Conservation (phyloP, 108 stramenopile genomes). For the Conticribra guillardii region DNA sequence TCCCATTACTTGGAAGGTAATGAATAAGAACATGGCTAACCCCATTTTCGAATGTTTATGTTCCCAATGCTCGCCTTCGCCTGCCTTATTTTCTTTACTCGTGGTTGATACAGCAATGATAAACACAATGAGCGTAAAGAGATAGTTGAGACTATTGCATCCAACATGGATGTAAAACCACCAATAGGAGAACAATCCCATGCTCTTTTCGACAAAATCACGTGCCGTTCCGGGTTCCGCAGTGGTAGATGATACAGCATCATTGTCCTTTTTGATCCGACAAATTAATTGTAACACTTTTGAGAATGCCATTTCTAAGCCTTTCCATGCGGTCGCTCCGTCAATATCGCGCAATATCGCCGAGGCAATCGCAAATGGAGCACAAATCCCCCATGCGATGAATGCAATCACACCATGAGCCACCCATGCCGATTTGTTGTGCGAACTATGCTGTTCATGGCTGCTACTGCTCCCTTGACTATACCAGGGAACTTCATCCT, state of each 20-base stretch:
- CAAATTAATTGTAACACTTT: neutral
- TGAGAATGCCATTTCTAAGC: neutral
- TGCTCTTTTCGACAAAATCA: too few species aligned
- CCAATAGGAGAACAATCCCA: conserved; percentile 8
- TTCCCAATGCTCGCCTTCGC: conserved; percentile 22
- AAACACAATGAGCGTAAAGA: conserved; percentile 44
- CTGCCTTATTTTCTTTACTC: conserved; percentile 5
- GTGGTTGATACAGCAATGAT: conserved; percentile 37
- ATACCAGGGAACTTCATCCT: too few species aligned
- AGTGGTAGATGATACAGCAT: neutral
- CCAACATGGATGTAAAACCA: conserved; percentile 45
- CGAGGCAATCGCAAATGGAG: conserved; percentile 35
- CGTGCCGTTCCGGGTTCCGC: neutral
- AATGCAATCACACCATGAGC: conserved; percentile 42
- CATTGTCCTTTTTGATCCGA: too few species aligned
- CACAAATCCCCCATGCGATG: conserved; percentile 39
- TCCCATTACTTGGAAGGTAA: conserved; percentile 35
- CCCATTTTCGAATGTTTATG: conserved; percentile 42
- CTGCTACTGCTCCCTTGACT: too few species aligned
- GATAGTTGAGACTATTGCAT: conserved; percentile 27
- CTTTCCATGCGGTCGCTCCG: neutral
- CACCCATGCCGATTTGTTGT: conserved; percentile 30
- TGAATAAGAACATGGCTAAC: conserved; percentile 39
- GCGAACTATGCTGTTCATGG: conserved; percentile 1
- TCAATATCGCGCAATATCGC: conserved; percentile 35